These are phyloP conservation scores for Diaporthe vexans DNA, from an alignment of 2,329 filamentous ascomycete species.

Conservation along the genomic window DNA sequence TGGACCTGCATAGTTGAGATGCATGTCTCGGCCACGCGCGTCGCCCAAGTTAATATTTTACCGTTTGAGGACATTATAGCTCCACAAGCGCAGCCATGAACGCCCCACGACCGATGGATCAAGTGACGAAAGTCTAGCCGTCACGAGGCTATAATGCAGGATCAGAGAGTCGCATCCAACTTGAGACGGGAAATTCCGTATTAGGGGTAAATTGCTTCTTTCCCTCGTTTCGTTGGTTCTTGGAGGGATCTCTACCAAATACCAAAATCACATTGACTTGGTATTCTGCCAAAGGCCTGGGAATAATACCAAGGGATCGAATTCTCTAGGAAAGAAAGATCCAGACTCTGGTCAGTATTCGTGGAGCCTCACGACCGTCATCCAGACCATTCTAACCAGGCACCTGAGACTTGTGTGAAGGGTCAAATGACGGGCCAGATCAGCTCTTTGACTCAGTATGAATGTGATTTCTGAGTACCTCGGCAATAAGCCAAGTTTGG, in stretches of 20 bases:
- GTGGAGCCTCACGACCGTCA: background rate
- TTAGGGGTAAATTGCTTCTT: background rate
- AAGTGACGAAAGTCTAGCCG: background rate
- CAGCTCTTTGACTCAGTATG: background rate
- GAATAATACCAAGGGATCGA: background rate
- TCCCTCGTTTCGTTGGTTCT: background rate
- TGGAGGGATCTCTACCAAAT: background rate
- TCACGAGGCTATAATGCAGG: background rate
- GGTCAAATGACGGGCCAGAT: background rate
- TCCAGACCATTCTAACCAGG: background rate
- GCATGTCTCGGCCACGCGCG: constrained; percentile 1
- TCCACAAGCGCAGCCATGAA: constrained; percentile 2
- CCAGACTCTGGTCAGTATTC: background rate
- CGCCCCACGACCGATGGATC: background rate
- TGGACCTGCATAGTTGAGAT: background rate
- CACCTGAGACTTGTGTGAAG: background rate
- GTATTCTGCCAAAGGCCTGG: background rate
- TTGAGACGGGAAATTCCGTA: background rate
- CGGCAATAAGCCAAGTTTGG: background rate
- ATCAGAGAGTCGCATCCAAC: background rate
- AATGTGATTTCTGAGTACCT: background rate
- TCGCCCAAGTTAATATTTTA: background rate
- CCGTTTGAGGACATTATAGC: background rate
- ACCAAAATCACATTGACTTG: background rate
- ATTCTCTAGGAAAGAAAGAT: background rate